Base-by-base conservation (phyloP, 176 grass and related monocot species). In the Bothriochloa decipiens region DNA sequence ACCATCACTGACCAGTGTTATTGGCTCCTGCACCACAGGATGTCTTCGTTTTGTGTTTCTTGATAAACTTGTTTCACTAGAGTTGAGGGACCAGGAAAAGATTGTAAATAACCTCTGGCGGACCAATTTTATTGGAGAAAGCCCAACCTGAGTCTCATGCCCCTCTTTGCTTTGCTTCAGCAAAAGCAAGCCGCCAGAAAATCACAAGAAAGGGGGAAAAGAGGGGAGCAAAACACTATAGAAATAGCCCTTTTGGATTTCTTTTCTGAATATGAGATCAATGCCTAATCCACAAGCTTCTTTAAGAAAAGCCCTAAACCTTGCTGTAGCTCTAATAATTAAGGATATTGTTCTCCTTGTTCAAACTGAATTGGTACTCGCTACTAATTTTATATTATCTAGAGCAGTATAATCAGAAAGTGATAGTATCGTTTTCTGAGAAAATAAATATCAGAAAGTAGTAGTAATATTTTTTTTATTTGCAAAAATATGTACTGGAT, bases 101-200 rank as follows among this genome's bases (percentile, higher is more conserved):
- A 73, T 46, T 20, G 27, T 74, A 55, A 46, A 20, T 43, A 58
- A 15, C 46, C 5, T 76, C 15, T 67, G 36, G 79, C 37, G 68
- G 39, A 5, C 13, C 41, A 74, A 45, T 66, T 86, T 68, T 74
- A 83, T 75, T 86, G 32, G 39, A 90, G 49, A 74, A 83, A 77
- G 71, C 47, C 45, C 60, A 64, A 68, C 88, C 80, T 79, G 79
- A 79, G 68, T 49, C 43, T 79, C 37, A 90, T 80, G 80, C 49
- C n/a, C 68, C 64, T 79, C 47, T 63, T 71, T 82, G 64, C 72
- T 77, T 85, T 65, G 65, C 9, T 46, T 77, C 36, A 65, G 72
- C 40, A 42, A 89, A 85, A 89, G 77, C 29, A 39, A 85, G 8
- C 57, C 3, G 9, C 17, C 41, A 77, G 72, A 63, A 63, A 68